Evolutionary conservation across 2,329 filamentous ascomycete species (phyloP), one percentile per base, ranked within the genome.

Genomic region (Pseudogymnoascus sp.): DNA sequence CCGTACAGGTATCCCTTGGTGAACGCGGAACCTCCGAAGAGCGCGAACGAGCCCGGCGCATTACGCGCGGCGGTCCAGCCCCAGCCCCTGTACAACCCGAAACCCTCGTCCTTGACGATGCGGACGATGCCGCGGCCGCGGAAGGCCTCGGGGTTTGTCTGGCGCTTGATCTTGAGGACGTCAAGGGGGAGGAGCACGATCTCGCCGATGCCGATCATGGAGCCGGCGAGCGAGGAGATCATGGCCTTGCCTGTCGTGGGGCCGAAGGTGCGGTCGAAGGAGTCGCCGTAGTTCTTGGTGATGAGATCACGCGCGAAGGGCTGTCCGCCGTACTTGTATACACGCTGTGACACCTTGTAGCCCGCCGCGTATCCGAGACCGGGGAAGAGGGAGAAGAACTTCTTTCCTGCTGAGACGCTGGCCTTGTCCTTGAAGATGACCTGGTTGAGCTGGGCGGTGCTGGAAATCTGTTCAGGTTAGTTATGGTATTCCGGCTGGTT

Each of bases 321-420:
- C 81, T 99, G 95, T 61, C 95, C 95, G 69, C 95, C 95, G 74
- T 97, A 99, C 81, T 99, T 99, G 85, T 99, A 99, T 75, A 99
- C 87, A 76, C 95, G 84, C 84, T 99, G 95, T 64, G 96, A 85
- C 67, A 88, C 87, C 84, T 99, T 99, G 83, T 99, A 99, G 66
- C 93, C 93, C 64, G 95, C 95, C 64, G 95, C 95, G 77, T 99
- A 99, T 74, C 95, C 95, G 65, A 99, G 85, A 74, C 95, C 95
- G 33, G 95, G 95, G 80, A 99, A 99, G 57, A 99, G 85, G 47
- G 93, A 97, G 73, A 97, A 84, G 78, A 97, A 97, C 76, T 97
- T 97, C 71, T 81, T 81, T 63, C 83, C 82, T 33, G 83, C 70
- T 5, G 91, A 76, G 28, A 91, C 93, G 65, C 78, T 73, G 69